Evolutionary conservation across 2,329 filamentous ascomycete genomes (phyloP), one percentile per base, ranked within the genome.

Genomic region (Albifimbria verrucaria): DNA sequence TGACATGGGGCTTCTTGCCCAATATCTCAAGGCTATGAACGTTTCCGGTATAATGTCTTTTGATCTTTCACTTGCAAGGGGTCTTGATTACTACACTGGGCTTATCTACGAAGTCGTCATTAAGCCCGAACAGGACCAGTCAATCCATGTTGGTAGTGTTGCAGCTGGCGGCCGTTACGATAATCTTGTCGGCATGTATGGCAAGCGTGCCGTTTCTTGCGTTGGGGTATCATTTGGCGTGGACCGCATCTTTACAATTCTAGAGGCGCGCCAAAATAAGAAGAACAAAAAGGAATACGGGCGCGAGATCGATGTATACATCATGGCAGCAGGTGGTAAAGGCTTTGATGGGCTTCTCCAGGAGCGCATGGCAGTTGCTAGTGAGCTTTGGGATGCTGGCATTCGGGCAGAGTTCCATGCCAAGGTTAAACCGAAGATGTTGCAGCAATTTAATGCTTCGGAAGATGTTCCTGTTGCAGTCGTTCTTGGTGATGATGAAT

Each of bases 241-340:
- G 48, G 93, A 97, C 72, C 87, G 92, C 62, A 97, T 97, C 66
- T 96, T 96, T 74, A 91, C 88, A 62, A 92, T 97, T 65, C 91
- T 88, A 58, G 92, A 96, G 71, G 87, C 90, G 12, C 24, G 25
- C 15, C 46, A 48, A 25, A 36, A 36, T 4, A 36, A 21, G 15
- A 48, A 48, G 25, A 25, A 48, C 6, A 32, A 4, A 21, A 48
- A 20, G 17, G 24, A 36, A 4, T 9, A 32, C 21, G 25, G 21
- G 44, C 21, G 12, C 23, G 46, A 48, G 25, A 36, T 48, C 3
- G 92, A 97, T 66, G 92, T 92, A 44, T 97, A 86, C 72, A 88
- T 97, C 64, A 97, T 97, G 92, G 92, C 92, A 0, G 92, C 97
- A 65, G 92, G 91, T 51, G 89, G 90, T 50, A 92, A 92, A 72